Conservation (phyloP, 2,329 filamentous ascomycete genomes). For the Trichophyton schoenleinii region DNA sequence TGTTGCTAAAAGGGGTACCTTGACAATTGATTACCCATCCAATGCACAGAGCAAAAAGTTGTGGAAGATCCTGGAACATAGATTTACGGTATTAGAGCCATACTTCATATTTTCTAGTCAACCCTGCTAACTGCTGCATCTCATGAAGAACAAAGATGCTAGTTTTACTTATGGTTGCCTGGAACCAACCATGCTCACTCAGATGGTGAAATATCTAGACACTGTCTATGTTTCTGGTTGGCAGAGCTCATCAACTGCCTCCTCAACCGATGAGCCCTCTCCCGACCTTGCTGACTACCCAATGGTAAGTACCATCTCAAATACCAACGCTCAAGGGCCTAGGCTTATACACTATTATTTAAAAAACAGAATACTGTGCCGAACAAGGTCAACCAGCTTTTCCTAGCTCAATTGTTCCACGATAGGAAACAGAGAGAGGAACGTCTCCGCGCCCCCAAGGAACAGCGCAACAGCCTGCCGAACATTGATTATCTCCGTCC, state of each 20-base stretch:
- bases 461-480: conserved; percentile 56
- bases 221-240: conserved; percentile 98
- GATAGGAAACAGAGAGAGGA: conserved; percentile 98
- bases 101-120: background rate
- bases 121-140: background rate
- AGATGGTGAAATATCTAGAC: conserved; percentile 98
- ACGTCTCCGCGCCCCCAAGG: conserved; percentile 62
- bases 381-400: conserved; percentile 94
- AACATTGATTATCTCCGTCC: conserved; percentile 91
- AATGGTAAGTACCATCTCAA: conserved; percentile 46
- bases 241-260: conserved; percentile 96
- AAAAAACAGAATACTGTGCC: conserved; percentile 72
- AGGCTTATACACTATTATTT: background rate
- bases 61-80: conserved; percentile 74
- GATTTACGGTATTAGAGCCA: conserved; percentile 56
- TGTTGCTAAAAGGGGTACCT: conserved; percentile 81
- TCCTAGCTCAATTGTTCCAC: conserved; percentile 98
- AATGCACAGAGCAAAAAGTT: conserved; percentile 86
- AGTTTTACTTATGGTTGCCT: conserved; percentile 96
- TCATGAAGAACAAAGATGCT: conserved; percentile 58
- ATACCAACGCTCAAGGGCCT: background rate
- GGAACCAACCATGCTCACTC: conserved; percentile 95
- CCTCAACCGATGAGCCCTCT: conserved; percentile 85
- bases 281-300: conserved; percentile 98
- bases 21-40: conserved; percentile 85